These are phyloP conservation scores for Gossypium davidsonii DNA, from an alignment of 441 rosid species.

Conservation along the genomic window DNA sequence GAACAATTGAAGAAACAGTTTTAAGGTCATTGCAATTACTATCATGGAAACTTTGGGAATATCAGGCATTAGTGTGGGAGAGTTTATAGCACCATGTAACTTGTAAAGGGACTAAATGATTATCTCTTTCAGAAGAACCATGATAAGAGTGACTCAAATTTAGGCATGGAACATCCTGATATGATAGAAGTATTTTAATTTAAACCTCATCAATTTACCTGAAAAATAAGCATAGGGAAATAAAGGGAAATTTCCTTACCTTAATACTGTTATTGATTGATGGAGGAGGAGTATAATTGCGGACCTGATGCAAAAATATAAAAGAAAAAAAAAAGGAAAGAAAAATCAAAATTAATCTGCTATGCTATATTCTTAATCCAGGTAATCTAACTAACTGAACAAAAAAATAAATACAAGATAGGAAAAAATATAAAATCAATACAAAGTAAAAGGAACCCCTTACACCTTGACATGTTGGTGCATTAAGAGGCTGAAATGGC, in stretches of 20 bases:
- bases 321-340: not conserved
- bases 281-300: conserved; percentile 15
- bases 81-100: not conserved
- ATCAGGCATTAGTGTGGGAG: not conserved
- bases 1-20: not conserved
- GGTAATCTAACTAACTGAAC: not conserved
- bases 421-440: not conserved
- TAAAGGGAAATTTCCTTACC: conserved; percentile 7
- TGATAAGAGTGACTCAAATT: not conserved
- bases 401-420: not conserved
- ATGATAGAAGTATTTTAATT: not conserved
- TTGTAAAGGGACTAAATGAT: not conserved
- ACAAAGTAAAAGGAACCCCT: not conserved
- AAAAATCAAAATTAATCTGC: not conserved
- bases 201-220: not conserved
- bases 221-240: conserved; percentile 1
- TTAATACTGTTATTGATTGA: conserved; percentile 23
- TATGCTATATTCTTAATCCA: not conserved
- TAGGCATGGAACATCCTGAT: not conserved
- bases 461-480: not conserved
- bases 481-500: not conserved
- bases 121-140: not conserved
- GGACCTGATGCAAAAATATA: conserved; percentile 13
- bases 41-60: not conserved
- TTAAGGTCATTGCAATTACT: not conserved